Evolutionary conservation across 2,329 filamentous ascomycete genomes (phyloP), one percentile per base, ranked within the genome.

Genomic region (Triangularia verruculosa): DNA sequence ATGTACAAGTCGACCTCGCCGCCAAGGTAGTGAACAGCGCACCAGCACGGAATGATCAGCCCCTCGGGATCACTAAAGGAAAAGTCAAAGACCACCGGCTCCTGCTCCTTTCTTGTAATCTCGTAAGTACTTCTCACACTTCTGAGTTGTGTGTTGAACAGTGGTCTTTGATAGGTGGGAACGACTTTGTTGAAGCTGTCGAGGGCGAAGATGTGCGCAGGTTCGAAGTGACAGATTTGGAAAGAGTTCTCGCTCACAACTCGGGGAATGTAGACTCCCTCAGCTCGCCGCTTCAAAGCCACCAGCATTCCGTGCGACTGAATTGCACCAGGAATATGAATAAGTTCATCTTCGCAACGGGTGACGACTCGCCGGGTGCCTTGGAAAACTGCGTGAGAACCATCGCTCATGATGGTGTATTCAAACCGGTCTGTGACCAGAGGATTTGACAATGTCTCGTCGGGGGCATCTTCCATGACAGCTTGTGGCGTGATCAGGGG

Each of bases 271-370:
- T 94, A 83, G 52, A 84, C 85, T 3, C 89, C 89, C 39, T 90
- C 86, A 0, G 78, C 73, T 60, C 90, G 86, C 72, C 93, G 89
- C 61, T 88, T 84, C 15, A 97, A 75, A 0, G 89, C 92, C 34
- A 96, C 72, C 13, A 96, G 78, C 4, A 91, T 81, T 1, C 93
- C 93, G 70, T 96, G 96, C 1, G 86, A 82, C 73, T 96, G 93
- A 1, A 93, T 78, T 0, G 91, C 90, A 28, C 92, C 92, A 0
- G 92, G 93, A 1, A 92, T 89, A 68, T 94, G 92, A 25, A 96
- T 96, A 0, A 92, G 92, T 71, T 96, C 93, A 71, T 96, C 93
- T 74, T 97, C 93, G 72, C 93, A 96, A 57, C 86, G 84, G 72
- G 95, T 90, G 52, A 95, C 78, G 0, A 83, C 85, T 1, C 86